A percentile compares a stretch with the other conserved stretches of the same genome.
phyloP scores from a whole-genome alignment of 2,329 filamentous ascomycete species.

The Penicillium sp. region DNA sequence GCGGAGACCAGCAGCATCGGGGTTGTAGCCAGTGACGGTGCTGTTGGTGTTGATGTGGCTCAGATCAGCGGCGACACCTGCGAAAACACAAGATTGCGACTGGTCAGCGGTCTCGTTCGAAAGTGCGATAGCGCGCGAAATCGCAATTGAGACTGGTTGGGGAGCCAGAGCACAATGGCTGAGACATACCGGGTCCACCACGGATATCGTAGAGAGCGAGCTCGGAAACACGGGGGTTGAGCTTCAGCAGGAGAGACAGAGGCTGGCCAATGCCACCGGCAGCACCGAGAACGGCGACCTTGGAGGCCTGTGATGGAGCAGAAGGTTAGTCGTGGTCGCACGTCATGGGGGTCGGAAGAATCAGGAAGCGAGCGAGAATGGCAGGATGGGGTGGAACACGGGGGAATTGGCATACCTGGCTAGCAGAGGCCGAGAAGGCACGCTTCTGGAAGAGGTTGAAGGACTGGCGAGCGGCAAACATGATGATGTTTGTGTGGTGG shows the following conservation, averaged over 20 bases:
- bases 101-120: neutral
- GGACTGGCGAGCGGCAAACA: slow-evolving; percentile 70
- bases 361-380: neutral
- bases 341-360: neutral
- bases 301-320: slow-evolving; percentile 70
- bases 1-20: slow-evolving; percentile 73
- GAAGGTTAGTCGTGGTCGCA: slow-evolving; percentile 9
- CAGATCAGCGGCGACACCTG: slow-evolving; percentile 97
- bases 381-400: slow-evolving; percentile 7
- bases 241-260: slow-evolving; percentile 95
- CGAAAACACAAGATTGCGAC: neutral
- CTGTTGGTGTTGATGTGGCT: slow-evolving; percentile 99
- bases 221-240: slow-evolving; percentile 91
- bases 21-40: slow-evolving; percentile 85
- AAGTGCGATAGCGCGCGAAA: neutral
- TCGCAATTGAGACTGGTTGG: neutral
- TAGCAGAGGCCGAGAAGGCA: slow-evolving; percentile 77
- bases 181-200: slow-evolving; percentile 77
- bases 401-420: slow-evolving; percentile 61
- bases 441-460: slow-evolving; percentile 67
- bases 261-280: slow-evolving; percentile 98
- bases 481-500: slow-evolving; percentile 48
- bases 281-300: slow-evolving; percentile 96
- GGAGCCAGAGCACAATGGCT: neutral
- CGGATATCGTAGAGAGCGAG: slow-evolving; percentile 98